Base-by-base conservation (phyloP, 176 grass and related monocot species). In the Chrysopogon serrulatus region DNA sequence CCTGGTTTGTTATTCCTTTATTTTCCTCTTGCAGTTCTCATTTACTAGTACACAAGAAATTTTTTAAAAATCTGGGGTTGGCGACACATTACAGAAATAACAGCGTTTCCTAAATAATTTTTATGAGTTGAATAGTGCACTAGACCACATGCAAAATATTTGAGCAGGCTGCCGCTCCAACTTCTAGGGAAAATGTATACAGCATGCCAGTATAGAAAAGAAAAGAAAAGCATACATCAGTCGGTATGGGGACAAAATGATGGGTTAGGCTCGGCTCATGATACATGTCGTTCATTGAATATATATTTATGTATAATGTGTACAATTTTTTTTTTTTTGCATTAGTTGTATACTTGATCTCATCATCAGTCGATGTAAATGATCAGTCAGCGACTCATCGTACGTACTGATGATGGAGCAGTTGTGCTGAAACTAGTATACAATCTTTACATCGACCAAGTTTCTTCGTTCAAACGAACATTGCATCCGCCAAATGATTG, bases 381-480 rank as follows among this genome's bases (percentile, higher is more conserved):
- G 53, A 65, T 62, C 32, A 62, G 12, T 76, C 63, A 59, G 2
- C 11, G n/a, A n/a, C n/a, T n/a, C n/a, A n/a, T n/a, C n/a, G n/a
- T n/a, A n/a, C n/a, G 37, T 76, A 74, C 10, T 21, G 18, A 56
- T n/a, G 23, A 57, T 57, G 53, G 73, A 30, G 79, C 26, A 54
- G 86, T 53, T 79, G 59, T 14, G 49, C 69, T 47, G 34, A 65
- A 78, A 72, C 56, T 26, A 39, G 42, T 71, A 27, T 70, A 68
- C 56, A 79, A 64, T 65, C 16, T 37, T 17, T 26, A 10, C 37
- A 68, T 69, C 1, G 4, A 40, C 31, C 79, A 48, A 71, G 53
- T 24, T 24, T 56, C 23, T 57, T 57, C 23, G 8, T 57, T 57
- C 53, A 57, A 24, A 57, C 10, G 53, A 1, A 57, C 53, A 57